Conservation (phyloP, 2,329 filamentous ascomycete species). For the Eurotiales sp. region DNA sequence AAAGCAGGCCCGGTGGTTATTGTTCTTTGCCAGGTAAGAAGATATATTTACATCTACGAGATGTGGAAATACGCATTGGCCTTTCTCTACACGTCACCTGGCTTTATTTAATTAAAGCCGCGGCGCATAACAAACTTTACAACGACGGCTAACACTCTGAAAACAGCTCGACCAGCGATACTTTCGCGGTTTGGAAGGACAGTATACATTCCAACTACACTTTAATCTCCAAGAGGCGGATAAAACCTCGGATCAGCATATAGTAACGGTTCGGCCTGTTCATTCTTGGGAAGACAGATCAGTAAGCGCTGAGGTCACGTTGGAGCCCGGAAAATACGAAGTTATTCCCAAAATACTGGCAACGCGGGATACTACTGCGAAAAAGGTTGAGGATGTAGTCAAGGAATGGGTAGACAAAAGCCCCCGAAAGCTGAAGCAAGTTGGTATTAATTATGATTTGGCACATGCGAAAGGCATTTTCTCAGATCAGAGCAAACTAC, state of each 20-base stretch:
- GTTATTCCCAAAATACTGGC: neutral
- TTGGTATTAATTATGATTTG: neutral
- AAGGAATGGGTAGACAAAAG: neutral
- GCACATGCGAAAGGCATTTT: neutral
- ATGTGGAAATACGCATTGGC: too few relatives aligned
- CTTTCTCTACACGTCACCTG: too few relatives aligned
- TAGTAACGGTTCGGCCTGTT: neutral
- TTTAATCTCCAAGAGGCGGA: neutral
- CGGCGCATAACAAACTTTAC: too few relatives aligned
- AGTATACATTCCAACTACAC: neutral
- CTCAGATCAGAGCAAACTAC: neutral
- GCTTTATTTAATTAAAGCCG: too few relatives aligned
- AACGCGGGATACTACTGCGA: neutral
- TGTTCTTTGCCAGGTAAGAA: neutral
- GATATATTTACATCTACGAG: neutral
- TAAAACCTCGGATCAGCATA: neutral
- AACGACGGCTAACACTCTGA: neutral
- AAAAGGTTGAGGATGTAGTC: neutral
- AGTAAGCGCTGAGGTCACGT: neutral
- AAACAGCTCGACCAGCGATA: neutral
- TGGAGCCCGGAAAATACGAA: neutral
- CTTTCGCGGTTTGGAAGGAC: neutral
- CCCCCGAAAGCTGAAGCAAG: neutral
- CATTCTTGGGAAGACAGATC: neutral
- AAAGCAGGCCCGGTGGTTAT: neutral